These are phyloP conservation scores for Metschnikowia amazonensis DNA, from an alignment of 805 yeast species.

Conservation along the genomic window DNA sequence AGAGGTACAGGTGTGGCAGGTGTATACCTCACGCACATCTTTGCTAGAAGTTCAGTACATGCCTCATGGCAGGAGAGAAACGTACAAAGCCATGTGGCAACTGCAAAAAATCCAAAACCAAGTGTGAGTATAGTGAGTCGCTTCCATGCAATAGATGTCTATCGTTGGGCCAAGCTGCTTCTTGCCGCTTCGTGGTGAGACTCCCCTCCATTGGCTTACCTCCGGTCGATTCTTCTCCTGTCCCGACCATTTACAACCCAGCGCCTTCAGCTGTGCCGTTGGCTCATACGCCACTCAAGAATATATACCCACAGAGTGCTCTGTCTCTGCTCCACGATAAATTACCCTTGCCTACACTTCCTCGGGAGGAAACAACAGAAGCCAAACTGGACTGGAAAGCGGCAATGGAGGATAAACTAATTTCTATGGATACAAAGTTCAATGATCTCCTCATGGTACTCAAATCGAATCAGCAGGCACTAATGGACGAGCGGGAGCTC, in stretches of 20 bases:
- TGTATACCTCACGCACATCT: background rate
- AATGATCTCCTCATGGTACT: conserved; percentile 34
- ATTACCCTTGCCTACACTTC: background rate
- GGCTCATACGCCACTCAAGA: background rate
- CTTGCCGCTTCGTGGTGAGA: conserved; percentile 55
- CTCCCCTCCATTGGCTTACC: conserved; percentile 42
- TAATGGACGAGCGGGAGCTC: conserved; percentile 21
- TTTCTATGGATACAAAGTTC: conserved; percentile 35
- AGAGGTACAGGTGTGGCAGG: conserved; percentile 1
- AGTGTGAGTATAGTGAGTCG: conserved; percentile 47
- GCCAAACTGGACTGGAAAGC: conserved; percentile 27
- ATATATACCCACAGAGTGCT: conserved; percentile 9
- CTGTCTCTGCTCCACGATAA: conserved; percentile 2
- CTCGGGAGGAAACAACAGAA: background rate
- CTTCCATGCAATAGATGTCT: conserved; percentile 59
- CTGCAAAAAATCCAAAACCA: conserved; percentile 61
- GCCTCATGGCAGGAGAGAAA: conserved; percentile 31
- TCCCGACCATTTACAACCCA: conserved; percentile 5
- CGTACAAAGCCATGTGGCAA: conserved; percentile 58
- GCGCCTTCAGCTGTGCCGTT: background rate
- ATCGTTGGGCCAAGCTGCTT: conserved; percentile 41
- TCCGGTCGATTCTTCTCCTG: conserved; percentile 9
- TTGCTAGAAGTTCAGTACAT: background rate
- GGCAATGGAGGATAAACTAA: conserved; percentile 33
- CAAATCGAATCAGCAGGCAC: conserved; percentile 28